A percentile compares a stretch with the other conserved stretches of the same genome.
Conservation (phyloP, 768 basidiomycete genomes). For the Suillus sp. region DNA sequence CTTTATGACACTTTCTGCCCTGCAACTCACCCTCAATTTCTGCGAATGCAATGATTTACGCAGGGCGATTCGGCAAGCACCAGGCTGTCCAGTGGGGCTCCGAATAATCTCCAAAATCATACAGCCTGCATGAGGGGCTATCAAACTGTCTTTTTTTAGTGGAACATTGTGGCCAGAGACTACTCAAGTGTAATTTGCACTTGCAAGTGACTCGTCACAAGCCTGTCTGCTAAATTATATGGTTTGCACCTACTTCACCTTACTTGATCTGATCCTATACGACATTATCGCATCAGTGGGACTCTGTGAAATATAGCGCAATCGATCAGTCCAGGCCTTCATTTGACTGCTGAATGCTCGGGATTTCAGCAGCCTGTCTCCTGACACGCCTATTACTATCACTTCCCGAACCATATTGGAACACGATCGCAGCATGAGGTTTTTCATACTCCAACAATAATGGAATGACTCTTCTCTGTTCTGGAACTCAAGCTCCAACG, state of each 20-base stretch:
- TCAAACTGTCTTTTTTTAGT: neutral
- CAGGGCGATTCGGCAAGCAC: neutral
- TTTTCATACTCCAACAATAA: constrained; percentile 1
- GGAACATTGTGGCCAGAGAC: neutral
- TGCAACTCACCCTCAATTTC: neutral
- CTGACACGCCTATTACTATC: constrained; percentile 3
- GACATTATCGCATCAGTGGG: constrained; percentile 1
- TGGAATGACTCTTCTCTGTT: neutral
- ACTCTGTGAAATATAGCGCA: neutral
- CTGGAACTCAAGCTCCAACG: neutral
- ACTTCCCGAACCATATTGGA: neutral
- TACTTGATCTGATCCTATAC: neutral
- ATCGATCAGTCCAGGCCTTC: constrained; percentile 4
- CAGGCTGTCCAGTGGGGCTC: neutral
- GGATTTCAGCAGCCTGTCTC: constrained; percentile 2
- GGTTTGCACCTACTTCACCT: neutral
- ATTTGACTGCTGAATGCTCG: constrained; percentile 2
- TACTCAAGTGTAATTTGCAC: neutral
- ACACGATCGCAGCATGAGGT: constrained; percentile 7
- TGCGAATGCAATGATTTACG: neutral
- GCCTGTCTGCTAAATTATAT: neutral
- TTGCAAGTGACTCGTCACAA: neutral
- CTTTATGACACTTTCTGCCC: neutral
- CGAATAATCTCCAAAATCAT: neutral
- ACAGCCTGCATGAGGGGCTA: neutral